These are phyloP conservation scores for Pseudomonodictys pantanalensis DNA, from an alignment of 495 filamentous ascomycete species.

Conservation along the genomic window DNA sequence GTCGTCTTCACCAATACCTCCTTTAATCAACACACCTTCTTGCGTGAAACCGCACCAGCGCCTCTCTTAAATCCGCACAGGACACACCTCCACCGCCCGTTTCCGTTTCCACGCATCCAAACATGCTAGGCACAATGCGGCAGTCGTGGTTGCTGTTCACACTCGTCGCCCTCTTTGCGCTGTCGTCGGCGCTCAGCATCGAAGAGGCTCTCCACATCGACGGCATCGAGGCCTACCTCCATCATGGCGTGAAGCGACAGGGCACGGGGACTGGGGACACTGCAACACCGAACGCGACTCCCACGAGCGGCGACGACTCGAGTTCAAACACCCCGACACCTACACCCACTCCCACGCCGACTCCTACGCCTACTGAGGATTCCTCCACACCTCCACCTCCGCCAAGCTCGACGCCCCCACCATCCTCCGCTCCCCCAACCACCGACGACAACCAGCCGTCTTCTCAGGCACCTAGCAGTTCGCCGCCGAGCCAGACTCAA, in stretches of 20 bases:
- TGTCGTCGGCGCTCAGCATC: constrained; percentile 25
- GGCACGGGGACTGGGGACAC: constrained; percentile 22
- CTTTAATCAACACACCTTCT: constrained; percentile 11
- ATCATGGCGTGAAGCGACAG: constrained; percentile 20
- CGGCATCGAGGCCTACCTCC: constrained; percentile 26
- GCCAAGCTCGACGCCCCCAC: constrained; percentile 4
- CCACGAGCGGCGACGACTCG: neutral
- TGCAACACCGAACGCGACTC: neutral
- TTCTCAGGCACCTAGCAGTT: no score
- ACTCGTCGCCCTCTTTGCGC: constrained; percentile 17
- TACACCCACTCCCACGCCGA: neutral
- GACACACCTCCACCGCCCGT: constrained; percentile 1
- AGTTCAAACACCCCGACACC: neutral
- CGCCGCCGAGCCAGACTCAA: neutral
- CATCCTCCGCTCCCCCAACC: constrained; percentile 9
- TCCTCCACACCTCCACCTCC: constrained; percentile 6
- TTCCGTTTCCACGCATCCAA: constrained; percentile 6
- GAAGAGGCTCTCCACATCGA: constrained; percentile 28
- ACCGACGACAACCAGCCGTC: neutral
- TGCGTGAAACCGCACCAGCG: constrained; percentile 9
- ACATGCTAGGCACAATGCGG: constrained; percentile 26
- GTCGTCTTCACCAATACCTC: neutral
- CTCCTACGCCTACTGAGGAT: constrained; percentile 13
- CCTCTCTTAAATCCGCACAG: constrained; percentile 7
- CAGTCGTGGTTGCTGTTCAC: constrained; percentile 31